A percentile compares a stretch with the other conserved stretches of the same genome.
Evolutionary conservation across 257 asterid species (phyloP).

Genomic region (Solanum chaucha): DNA sequence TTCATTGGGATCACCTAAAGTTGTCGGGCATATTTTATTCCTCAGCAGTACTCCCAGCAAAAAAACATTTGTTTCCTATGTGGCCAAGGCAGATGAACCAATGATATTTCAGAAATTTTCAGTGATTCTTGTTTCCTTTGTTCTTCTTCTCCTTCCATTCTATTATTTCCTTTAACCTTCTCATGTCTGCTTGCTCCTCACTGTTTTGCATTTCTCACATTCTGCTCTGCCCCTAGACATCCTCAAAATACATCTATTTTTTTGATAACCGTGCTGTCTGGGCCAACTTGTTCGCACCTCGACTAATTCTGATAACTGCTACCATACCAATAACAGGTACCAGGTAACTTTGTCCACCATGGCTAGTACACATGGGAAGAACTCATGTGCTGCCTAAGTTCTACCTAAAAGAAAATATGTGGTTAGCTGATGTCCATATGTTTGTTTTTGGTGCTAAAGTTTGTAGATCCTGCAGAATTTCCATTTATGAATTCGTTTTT

Average conservation of each 20-base stretch:
- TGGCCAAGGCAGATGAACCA: not conserved
- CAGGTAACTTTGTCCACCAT: not conserved
- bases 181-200: not conserved
- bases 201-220: not conserved
- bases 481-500: not conserved
- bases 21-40: not conserved
- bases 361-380: not conserved
- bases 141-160: not conserved
- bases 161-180: not conserved
- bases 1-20: not conserved
- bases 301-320: not conserved
- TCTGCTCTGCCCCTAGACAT: not conserved
- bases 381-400: not conserved
- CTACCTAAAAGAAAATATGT: not conserved
- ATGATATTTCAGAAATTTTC: not conserved
- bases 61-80: not conserved
- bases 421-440: not conserved
- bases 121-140: not conserved
- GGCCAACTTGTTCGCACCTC: not conserved
- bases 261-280: not conserved
- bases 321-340: not conserved
- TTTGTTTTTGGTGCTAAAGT: not conserved
- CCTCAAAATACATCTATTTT: not conserved
- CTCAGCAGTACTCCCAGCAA: not conserved
- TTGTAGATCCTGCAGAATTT: not conserved